Base-by-base conservation (phyloP, 805 yeast genomes). In the Candida namnaoensis region DNA sequence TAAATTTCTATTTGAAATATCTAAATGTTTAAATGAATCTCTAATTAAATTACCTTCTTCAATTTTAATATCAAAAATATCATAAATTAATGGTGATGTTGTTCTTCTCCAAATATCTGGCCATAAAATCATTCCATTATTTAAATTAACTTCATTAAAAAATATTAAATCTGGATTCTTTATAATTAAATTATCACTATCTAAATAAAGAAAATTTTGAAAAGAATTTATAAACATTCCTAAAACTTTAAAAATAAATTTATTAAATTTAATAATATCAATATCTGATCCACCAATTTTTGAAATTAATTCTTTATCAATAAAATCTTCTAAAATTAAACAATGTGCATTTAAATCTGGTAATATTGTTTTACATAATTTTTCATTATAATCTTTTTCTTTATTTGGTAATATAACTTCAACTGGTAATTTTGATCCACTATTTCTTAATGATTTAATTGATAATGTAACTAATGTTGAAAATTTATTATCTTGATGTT, bases 211-310 rank as follows among this genome's bases (percentile, higher is more conserved):
- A 13, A 82, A 78, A 47, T 83, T 77, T 50, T 84, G 82, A 60
- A 86, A 87, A 34, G 80, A 70, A 1, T 91, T 82, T n/a, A 82
- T 76, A 44, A 86, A 62, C 25, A 87, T 53, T 0, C 93, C 86
- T 41, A 85, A 67, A 0, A 80, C 70, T 56, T 85, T 85, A 54
- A 71, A 73, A 50, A 83, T 90, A 56, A 78, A 85, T 58, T 67
- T 60, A n/a, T n/a, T n/a, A n/a, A n/a, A n/a, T n/a, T n/a, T n/a
- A n/a, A n/a, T n/a, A n/a, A n/a, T n/a, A n/a, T n/a, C n/a, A n/a
- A n/a, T n/a, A n/a, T n/a, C n/a, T n/a, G n/a, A n/a, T n/a, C n/a
- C n/a, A n/a, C n/a, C n/a, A n/a, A n/a, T n/a, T 33, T 77, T 59
- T 42, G 74, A 68, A 7, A 9, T 30, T 7, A 30, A 30, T 7